These are phyloP conservation scores for Tuber calosporum DNA, from an alignment of 495 filamentous ascomycete species.

Conservation along the genomic window DNA sequence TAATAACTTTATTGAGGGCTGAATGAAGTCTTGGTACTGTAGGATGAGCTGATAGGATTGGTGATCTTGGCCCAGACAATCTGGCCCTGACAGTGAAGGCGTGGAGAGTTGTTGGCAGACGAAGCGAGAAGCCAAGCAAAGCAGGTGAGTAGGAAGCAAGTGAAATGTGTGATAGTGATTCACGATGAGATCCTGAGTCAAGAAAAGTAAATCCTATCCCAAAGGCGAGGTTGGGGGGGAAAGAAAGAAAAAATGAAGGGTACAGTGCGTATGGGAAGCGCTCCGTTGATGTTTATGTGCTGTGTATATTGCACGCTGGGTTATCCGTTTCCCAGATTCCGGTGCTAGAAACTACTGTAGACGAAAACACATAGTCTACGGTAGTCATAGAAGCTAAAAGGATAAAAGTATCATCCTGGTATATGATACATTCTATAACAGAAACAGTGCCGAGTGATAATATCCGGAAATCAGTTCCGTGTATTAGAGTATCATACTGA, in stretches of 20 bases:
- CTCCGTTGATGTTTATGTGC: not conserved
- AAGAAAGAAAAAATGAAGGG: not conserved
- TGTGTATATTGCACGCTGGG: not conserved
- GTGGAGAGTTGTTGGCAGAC: not conserved
- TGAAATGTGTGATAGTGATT: not conserved
- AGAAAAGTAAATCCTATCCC: not conserved
- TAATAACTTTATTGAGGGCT: not conserved
- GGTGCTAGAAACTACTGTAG: not conserved
- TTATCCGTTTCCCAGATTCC: not conserved
- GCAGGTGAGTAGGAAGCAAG: not conserved
- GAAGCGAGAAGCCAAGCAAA: not conserved
- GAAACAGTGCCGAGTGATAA: not conserved
- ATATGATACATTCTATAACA: not conserved
- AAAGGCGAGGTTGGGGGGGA: not conserved
- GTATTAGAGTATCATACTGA: not conserved
- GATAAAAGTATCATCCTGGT: not conserved
- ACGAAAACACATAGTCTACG: not conserved
- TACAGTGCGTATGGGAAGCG: not conserved
- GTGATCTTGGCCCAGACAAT: not conserved
- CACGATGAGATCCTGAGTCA: conserved; percentile 1
- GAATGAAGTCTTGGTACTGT: not conserved
- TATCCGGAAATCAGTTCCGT: not conserved
- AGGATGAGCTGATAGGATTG: not conserved
- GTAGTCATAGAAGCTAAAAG: not conserved
- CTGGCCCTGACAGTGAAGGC: not conserved